Evolutionary conservation across 176 grass and related monocot genomes (phyloP), one percentile per base, ranked within the genome.

Genomic region (Zea mays): DNA sequence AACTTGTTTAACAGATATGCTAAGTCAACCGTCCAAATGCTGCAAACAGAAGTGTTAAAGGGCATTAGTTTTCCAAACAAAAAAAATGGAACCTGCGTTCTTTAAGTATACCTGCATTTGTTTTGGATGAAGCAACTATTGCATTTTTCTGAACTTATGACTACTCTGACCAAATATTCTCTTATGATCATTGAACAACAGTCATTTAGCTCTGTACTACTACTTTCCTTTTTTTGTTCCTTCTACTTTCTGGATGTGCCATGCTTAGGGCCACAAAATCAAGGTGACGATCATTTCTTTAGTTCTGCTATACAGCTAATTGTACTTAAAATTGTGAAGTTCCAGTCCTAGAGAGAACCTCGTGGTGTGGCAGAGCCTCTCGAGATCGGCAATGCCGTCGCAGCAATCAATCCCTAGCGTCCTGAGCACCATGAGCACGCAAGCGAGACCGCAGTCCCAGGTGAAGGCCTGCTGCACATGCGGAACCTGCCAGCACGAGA

Each of bases 11-110:
- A 84, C 62, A 97, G 71, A 77, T 85, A 92, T 35, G 94, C 94
- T 57, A 97, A 79, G 82, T 97, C 91, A 49, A 97, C 91, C 21
- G 94, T 97, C 91, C 94, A 97, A 58, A 90, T 82, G 79, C 94
- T 94, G 91, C 50, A 92, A 73, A 70, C 52, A 62, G 35, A 68
- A 35, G 12, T 11, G 20, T 56, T 33, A 12, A 14, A 19, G 19
- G n/a, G 3, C 6, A 14, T 62, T 62, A 77, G 67, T 75, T 66
- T 49, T 65, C 43, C 0, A 73, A 15, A n/a, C n/a, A n/a, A n/a
- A n/a, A 71, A 64, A 71, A 64, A 8, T 10, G 38, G 16, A 72
- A 10, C 39, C 56, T 7, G 34, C 13, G 35, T 62, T 77, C 44
- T 51, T 71, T 43, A 42, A 49, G 7, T 10, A 66, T 46, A 40